Evolutionary conservation across 2,329 filamentous ascomycete species (phyloP).

Genomic region (Tolypocladium tundrense): DNA sequence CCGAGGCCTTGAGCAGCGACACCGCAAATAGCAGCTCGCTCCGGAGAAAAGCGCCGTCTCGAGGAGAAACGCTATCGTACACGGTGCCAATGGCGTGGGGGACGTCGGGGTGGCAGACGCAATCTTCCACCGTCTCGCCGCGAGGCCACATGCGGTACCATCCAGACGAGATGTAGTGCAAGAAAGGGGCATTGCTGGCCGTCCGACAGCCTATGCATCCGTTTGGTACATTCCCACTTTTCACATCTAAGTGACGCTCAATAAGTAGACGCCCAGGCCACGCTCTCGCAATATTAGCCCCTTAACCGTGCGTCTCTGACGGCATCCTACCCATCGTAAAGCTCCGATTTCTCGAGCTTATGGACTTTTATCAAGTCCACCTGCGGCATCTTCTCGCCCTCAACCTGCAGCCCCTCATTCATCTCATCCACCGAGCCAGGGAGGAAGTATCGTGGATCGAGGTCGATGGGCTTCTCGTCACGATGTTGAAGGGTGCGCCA

Average conservation of each 20-base stretch:
- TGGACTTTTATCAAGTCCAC: too few relatives aligned
- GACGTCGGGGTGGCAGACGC: background rate
- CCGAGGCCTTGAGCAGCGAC: background rate
- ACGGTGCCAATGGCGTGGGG: conserved; percentile 3
- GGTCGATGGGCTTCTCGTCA: conserved; percentile 5
- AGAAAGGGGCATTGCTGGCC: background rate
- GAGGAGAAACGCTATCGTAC: background rate
- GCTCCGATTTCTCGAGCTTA: background rate
- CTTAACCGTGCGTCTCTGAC: background rate
- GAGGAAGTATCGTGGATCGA: conserved; percentile 6
- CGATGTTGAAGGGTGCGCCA: conserved; percentile 6
- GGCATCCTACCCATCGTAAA: background rate
- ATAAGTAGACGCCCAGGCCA: background rate
- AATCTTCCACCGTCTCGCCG: background rate
- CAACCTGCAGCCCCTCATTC: too few relatives aligned
- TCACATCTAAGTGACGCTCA: background rate
- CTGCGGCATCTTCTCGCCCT: too few relatives aligned
- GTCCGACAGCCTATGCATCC: background rate
- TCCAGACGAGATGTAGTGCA: background rate
- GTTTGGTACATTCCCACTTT: background rate
- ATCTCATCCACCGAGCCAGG: background rate
- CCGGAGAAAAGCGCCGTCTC: background rate
- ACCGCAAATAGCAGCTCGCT: conserved; percentile 2
- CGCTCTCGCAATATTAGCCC: background rate
- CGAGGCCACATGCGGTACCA: conserved; percentile 1